Evolutionary conservation across 139 green algal species (phyloP).

Genomic region (Nannochloris sp.): DNA sequence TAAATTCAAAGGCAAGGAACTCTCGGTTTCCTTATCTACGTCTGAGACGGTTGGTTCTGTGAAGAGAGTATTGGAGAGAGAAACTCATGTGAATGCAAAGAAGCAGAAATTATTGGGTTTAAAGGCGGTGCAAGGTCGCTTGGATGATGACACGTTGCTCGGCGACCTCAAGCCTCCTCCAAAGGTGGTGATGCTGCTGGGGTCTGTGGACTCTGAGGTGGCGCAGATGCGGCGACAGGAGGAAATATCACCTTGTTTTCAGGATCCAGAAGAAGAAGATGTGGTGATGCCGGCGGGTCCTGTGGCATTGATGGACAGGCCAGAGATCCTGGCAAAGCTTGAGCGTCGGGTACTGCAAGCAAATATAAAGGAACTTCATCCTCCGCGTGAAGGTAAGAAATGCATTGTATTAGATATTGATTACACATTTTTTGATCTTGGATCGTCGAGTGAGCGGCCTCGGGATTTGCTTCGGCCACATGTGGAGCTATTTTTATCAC

Average conservation of each 20-base stretch:
- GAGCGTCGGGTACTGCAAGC: constrained; percentile 8
- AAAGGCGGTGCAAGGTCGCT: constrained; percentile 52
- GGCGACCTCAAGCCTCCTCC: constrained; percentile 55
- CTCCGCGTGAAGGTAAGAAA: constrained; percentile 78
- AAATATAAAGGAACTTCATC: constrained; percentile 40
- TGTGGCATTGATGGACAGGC: constrained; percentile 18
- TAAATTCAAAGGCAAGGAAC: not conserved
- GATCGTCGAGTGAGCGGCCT: constrained; percentile 65
- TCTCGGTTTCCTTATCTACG: constrained; percentile 8
- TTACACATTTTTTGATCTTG: constrained; percentile 94
- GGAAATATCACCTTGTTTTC: constrained; percentile 58
- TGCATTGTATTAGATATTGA: constrained; percentile 92
- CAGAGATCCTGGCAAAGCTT: constrained; percentile 63
- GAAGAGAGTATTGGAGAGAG: constrained; percentile 46
- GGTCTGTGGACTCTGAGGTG: constrained; percentile 55
- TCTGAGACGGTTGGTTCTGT: constrained; percentile 42
- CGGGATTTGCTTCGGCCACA: constrained; percentile 72
- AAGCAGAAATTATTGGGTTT: constrained; percentile 75
- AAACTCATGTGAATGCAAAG: constrained; percentile 49
- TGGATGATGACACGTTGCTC: constrained; percentile 33
- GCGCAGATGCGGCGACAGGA: constrained; percentile 29
- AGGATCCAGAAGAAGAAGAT: constrained; percentile 72
- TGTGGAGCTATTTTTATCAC: constrained; percentile 85
- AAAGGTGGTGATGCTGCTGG: constrained; percentile 74
- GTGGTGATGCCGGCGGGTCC: constrained; percentile 32